Conservation (phyloP, 2,329 filamentous ascomycete species). For the Allantophomopsis lycopodina region DNA sequence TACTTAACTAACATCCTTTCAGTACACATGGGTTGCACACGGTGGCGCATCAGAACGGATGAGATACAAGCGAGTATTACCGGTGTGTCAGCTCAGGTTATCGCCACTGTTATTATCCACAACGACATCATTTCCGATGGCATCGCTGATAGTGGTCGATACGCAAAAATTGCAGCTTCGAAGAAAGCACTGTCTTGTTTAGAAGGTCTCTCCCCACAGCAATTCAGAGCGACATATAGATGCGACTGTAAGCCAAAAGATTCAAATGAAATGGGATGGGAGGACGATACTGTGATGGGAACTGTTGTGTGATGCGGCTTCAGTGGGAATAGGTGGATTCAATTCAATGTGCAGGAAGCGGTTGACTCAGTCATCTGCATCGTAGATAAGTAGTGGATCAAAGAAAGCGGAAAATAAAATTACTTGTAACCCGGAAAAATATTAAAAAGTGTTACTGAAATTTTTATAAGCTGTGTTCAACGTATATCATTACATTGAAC, state of each 20-base stretch:
- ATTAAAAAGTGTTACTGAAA: no score
- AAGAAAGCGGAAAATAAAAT: no score
- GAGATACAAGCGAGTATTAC: conserved; percentile 24
- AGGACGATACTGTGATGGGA: no score
- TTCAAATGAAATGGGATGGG: no score
- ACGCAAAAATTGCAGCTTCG: conserved; percentile 59
- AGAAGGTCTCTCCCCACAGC: conserved; percentile 28
- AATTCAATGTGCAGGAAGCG: no score
- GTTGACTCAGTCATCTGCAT: no score
- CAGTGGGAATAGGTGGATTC: no score
- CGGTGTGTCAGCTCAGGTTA: conserved; percentile 33
- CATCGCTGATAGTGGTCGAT: conserved; percentile 48
- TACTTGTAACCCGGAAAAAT: no score
- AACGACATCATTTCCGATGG: conserved; percentile 49
- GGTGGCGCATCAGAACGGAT: conserved; percentile 32
- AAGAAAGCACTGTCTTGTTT: conserved; percentile 39
- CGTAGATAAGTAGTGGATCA: no score
- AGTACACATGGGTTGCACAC: conserved; percentile 49
- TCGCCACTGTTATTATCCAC: conserved; percentile 69
- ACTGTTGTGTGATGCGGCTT: no score
- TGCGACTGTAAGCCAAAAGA: conserved; percentile 42
- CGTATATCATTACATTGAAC: no score
- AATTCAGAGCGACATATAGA: conserved; percentile 44
- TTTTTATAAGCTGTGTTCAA: no score
- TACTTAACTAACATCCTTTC: conserved; percentile 52